Base-by-base conservation (phyloP, 805 yeast genomes). In the Ogataea pini region DNA sequence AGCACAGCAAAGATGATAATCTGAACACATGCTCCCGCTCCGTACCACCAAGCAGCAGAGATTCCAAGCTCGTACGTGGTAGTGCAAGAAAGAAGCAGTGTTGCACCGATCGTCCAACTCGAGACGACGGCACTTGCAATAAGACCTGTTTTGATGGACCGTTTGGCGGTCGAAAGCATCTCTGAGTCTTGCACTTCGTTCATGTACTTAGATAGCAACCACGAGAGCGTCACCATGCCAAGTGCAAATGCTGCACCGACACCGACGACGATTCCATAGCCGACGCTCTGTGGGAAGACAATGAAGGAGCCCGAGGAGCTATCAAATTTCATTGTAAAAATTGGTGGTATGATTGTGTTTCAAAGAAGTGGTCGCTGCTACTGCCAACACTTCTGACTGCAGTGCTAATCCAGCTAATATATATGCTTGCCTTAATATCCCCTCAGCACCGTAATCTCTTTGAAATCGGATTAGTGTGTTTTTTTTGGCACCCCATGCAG, bases 161-260 rank as follows among this genome's bases (percentile, higher is more conserved):
- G 63, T 14, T 63, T 63, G 4, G 73, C 75, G 1, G 71, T 67
- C 32, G 68, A 62, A 31, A 71, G 64, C 71, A 65, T 66, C 54
- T 73, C 77, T 4, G 77, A 72, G 49, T 70, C 69, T 51, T 72
- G 77, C 4, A 64, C 64, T 52, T 72, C 73, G 36, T 68, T 67
- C 62, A 67, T 61, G 55, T 67, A 73, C 42, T 58, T 64, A 13
- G 71, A 59, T 16, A 73, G 55, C 16, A 69, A 48, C 50, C 56
- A 55, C 1, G 76, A 63, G 33, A 72, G 53, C 4, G 57, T 27
- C 14, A 68, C 58, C 75, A 73, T 73, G 8, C 70, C 50, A 10
- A 71, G 42, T 2, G 77, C 75, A 51, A 73, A 73, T 3, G 69
- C 71, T 7, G 75, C 66, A n/a, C 78, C 78, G 7, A 73, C 65